Base-by-base conservation (phyloP, 257 asterid genomes). In the Thymus quinquecostatus region DNA sequence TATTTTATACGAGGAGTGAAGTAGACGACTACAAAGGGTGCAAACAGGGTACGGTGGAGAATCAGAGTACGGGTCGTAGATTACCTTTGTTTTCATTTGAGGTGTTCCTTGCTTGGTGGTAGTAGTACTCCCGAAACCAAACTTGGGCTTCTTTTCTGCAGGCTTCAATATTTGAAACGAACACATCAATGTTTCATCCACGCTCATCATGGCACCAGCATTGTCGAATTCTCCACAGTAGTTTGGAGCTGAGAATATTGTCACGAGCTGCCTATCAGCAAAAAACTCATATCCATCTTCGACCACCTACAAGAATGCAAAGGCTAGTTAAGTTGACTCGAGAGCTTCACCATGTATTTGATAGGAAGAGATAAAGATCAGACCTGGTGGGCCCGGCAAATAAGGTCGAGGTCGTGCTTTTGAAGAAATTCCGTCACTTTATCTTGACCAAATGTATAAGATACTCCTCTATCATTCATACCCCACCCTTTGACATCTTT, bases 141-240 rank as follows among this genome's bases (percentile, higher is more conserved):
- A 84, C 76, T 82, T 86, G 43, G 89, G 83, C 82, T 86, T 86
- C 87, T 83, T 87, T 32, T 90, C 96, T 0, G 92, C 83, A 2
- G 92, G 91, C 80, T 90, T 90, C 68, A 90, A 65, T 66, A 90
- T 90, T 74, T 90, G 96, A 74, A 90, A 90, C 71, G 95, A 87
- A 80, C 96, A 90, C 95, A 86, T 90, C 81, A 90, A 73, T 28
- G 87, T 80, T 72, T 87, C 92, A 6, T 90, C 95, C 63, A 90
- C 95, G 29, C 95, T 87, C 96, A 90, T 90, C 92, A 90, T 82
- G 30, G 92, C 92, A 56, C 96, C 96, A 56, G 92, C 96, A 82
- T 89, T 89, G 80, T 87, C 92, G 66, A 89, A 87, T 74, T 87
- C 92, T 36, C 96, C 93, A 45, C 96, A 89, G 69, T 89, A 89